These are phyloP conservation scores for Neurospora sp. DNA, from an alignment of 495 filamentous ascomycete genomes.

Conservation along the genomic window DNA sequence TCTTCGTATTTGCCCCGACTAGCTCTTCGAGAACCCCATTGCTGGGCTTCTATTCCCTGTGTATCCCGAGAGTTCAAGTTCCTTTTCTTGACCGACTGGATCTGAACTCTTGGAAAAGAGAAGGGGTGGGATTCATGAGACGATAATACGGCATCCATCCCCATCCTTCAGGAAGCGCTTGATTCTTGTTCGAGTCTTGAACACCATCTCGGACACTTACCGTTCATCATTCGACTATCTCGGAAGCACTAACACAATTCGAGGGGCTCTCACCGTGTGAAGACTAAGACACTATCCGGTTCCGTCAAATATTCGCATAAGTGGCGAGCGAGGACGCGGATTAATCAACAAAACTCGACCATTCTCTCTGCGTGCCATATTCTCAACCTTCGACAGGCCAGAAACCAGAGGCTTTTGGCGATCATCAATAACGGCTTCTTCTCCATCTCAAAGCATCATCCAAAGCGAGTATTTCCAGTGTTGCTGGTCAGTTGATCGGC, in stretches of 20 bases:
- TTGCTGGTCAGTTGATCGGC: neutral
- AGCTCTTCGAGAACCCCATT: neutral
- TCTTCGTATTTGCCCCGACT: slow-evolving; percentile 12
- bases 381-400: neutral
- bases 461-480: neutral
- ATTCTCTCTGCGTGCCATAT: neutral
- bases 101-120: neutral
- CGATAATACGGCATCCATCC: neutral
- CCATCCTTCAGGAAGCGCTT: neutral
- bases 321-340: neutral
- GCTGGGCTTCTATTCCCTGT: neutral
- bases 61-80: neutral
- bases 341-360: neutral
- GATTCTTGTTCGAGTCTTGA: neutral
- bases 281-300: neutral
- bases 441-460: neutral
- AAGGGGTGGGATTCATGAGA: neutral
- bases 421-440: neutral
- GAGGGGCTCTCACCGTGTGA: neutral
- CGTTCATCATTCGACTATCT: neutral
- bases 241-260: neutral
- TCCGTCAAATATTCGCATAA: neutral
- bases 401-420: neutral
- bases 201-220: neutral
- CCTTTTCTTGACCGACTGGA: neutral